Conservation (phyloP, 768 basidiomycete genomes). For the Trametes meyenii region DNA sequence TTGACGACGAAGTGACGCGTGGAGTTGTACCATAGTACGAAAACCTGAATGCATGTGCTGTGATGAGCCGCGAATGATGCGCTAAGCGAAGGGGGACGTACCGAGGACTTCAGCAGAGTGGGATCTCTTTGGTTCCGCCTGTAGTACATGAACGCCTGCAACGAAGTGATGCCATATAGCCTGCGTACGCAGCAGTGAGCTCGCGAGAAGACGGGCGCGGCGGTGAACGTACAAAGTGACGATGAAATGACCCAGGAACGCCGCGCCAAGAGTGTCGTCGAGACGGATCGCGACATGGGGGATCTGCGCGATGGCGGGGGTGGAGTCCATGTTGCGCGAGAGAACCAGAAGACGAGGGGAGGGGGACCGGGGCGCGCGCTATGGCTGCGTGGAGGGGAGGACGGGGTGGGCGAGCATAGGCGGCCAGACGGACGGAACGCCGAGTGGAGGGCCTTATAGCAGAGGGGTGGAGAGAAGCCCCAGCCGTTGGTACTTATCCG, state of each 20-base stretch:
- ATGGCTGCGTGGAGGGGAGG: neutral
- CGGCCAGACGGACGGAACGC: no score
- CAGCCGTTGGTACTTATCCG: no score
- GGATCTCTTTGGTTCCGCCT: neutral
- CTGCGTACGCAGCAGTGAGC: no score
- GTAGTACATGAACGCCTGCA: conserved; percentile 16
- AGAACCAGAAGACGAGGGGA: neutral
- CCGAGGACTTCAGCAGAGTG: neutral
- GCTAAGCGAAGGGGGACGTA: neutral
- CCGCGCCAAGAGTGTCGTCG: conserved; percentile 25
- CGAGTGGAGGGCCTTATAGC: no score
- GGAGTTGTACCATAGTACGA: conserved; percentile 5
- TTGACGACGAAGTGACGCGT: neutral
- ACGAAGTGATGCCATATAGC: conserved; percentile 11
- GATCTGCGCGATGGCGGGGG: neutral
- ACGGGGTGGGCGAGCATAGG: no score
- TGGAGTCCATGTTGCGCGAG: neutral
- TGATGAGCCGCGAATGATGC: neutral
- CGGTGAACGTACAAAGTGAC: conserved; percentile 17
- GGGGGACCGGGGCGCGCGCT: neutral
- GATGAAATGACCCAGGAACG: conserved; percentile 25
- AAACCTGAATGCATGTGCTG: neutral
- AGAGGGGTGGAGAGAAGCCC: no score
- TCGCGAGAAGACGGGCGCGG: neutral
- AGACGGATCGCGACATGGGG: neutral